Base-by-base conservation (phyloP, 1,284 basidiomycete species). In the Golubevia pallescens region DNA sequence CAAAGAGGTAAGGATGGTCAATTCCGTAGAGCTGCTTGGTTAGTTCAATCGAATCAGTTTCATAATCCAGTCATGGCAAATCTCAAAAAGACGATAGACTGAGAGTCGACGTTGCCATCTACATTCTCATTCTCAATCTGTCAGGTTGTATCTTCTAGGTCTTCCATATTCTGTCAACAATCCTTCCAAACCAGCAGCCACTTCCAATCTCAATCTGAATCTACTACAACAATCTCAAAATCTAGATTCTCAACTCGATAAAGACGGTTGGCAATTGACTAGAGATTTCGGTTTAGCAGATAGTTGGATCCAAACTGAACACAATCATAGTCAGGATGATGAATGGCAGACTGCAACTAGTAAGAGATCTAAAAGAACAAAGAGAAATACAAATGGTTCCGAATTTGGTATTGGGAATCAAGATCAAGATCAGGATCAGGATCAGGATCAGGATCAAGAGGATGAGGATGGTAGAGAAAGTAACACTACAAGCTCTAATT, bases 201-300 rank as follows among this genome's bases (percentile, higher is more conserved):
- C 16, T 19, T 19, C 57, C 28, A 16, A 48, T 51, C 2, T 13
- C 5, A 20, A 2, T n/a, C 3, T 4, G 3, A 8, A 60, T 8
- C 58, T 20, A 51, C 10, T 20, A 19, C 20, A 38, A 28, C 19
- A 59, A 21, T 19, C n/a, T 7, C 51, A 61, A 14, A 32, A 10
- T 24, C 21, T 24, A 6, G 14, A 28, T 3, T 60, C 70, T 28
- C 66, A 68, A 1, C 13, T 73, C 51, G 70, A 75, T 53, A 60
- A 66, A 54, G 73, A 75, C 42, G 70, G 73, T 0, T 73, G 73
- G 70, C 73, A 73, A 65, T 61, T 75, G 7, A 66, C 70, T 1
- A 19, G 32, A n/a, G 51, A 53, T 16, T 57, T 66, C 4, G 19
- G 64, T 0, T 55, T 69, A 0, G 10, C 21, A 2, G 24, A 4